A percentile compares a stretch with the other conserved stretches of the same genome.
These are phyloP conservation scores for Hypoxylon sp. DNA, from an alignment of 2,329 filamentous ascomycete species.

Conservation along the genomic window DNA sequence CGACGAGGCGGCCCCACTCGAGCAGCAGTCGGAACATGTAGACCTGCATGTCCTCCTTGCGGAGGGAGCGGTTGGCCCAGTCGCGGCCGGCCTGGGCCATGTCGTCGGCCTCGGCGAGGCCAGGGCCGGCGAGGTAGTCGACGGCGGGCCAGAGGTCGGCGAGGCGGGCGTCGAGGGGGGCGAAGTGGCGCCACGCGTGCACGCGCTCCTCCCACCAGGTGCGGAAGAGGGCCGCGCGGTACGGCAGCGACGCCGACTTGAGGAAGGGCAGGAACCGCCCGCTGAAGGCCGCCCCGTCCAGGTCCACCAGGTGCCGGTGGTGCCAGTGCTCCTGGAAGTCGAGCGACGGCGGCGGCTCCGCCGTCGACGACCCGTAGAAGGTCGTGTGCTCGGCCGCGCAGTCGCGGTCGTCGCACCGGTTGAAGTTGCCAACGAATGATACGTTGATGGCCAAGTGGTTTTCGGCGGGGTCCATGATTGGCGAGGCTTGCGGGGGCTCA, in stretches of 20 bases:
- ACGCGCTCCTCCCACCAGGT: conserved; percentile 72
- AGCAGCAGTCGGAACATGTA: conserved; percentile 63
- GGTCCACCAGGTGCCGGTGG: conserved; percentile 64
- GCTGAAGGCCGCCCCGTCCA: conserved; percentile 63
- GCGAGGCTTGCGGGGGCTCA: neutral
- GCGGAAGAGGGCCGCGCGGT: conserved; percentile 67
- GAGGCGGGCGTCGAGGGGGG: conserved; percentile 62
- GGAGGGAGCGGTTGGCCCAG: conserved; percentile 63
- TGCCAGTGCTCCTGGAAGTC: conserved; percentile 49
- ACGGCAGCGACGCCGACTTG: conserved; percentile 58
- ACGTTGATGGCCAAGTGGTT: conserved; percentile 43
- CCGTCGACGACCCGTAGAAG: conserved; percentile 43
- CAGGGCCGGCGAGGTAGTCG: conserved; percentile 40
- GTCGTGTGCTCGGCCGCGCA: conserved; percentile 44
- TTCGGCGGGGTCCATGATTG: neutral
- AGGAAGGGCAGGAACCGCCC: conserved; percentile 62
- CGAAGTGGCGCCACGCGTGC: conserved; percentile 68
- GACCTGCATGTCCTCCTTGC: conserved; percentile 65
- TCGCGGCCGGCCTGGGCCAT: conserved; percentile 61
- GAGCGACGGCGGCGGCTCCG: conserved; percentile 35
- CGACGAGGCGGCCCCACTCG: conserved; percentile 55
- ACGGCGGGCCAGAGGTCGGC: conserved; percentile 42
- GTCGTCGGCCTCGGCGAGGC: conserved; percentile 50
- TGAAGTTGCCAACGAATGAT: conserved; percentile 51
- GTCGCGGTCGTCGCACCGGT: conserved; percentile 46